These are phyloP conservation scores for Massospora cicadina DNA, from an alignment of 371 early-diverging fungal genomes.

Conservation along the genomic window DNA sequence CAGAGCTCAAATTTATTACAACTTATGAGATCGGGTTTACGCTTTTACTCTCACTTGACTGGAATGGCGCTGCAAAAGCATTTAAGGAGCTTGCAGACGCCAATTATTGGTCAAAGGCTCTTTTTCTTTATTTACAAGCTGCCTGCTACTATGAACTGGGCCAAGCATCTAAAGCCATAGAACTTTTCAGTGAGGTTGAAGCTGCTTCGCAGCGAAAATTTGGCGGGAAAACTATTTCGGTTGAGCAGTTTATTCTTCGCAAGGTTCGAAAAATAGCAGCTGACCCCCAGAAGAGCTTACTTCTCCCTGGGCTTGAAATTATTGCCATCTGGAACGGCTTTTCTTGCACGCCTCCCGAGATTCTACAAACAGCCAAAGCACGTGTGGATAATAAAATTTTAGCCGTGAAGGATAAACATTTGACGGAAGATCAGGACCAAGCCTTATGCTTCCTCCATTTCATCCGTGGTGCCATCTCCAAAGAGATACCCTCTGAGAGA, in stretches of 20 bases:
- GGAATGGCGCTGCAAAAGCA: slow-evolving; percentile 24
- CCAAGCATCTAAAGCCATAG: slow-evolving; percentile 25
- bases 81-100: slow-evolving; percentile 28
- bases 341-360: slow-evolving; percentile 25
- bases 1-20: slow-evolving; percentile 30
- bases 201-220: slow-evolving; percentile 25
- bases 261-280: slow-evolving; percentile 30
- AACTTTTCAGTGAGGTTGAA: slow-evolving; percentile 28
- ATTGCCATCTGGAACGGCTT: slow-evolving; percentile 35
- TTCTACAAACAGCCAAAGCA: slow-evolving; percentile 20
- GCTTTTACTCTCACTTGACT: slow-evolving; percentile 28
- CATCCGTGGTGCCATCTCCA: background rate
- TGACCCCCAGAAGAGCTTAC: slow-evolving; percentile 33
- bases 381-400: slow-evolving; percentile 24
- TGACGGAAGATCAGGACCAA: slow-evolving; percentile 11
- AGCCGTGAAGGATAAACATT: background rate
- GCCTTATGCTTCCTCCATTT: slow-evolving; percentile 16
- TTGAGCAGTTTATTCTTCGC: slow-evolving; percentile 32
- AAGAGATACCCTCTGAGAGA: background rate
- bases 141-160: slow-evolving; percentile 32
- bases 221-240: slow-evolving; percentile 29
- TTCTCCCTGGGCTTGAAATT: slow-evolving; percentile 31
- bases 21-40: slow-evolving; percentile 42
- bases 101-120: slow-evolving; percentile 38
- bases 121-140: slow-evolving; percentile 35